Conservation (phyloP, 768 basidiomycete species). For the Boletus rex-veris region DNA sequence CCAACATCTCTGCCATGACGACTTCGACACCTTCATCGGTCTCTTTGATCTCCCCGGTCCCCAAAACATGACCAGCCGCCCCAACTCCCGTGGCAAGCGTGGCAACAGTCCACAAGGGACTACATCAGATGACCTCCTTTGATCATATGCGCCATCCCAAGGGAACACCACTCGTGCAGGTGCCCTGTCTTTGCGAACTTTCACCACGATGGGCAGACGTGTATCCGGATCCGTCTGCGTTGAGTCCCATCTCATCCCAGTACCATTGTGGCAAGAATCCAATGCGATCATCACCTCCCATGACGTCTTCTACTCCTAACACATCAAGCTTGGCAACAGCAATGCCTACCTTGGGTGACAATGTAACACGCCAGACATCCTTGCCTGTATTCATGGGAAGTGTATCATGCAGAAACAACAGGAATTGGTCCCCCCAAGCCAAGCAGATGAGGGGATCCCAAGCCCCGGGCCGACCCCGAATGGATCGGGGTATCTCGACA, state of each 20-base stretch:
- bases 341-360: slow-evolving; percentile 57
- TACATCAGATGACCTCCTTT: slow-evolving; percentile 19
- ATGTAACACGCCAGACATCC: slow-evolving; percentile 69
- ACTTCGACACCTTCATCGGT: no score
- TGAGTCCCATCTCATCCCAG: slow-evolving; percentile 34
- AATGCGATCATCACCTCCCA: slow-evolving; percentile 64
- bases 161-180: slow-evolving; percentile 7
- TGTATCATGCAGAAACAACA: slow-evolving; percentile 49
- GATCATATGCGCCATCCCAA: slow-evolving; percentile 24
- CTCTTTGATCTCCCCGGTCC: no score
- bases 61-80: no score
- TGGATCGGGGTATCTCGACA: slow-evolving; percentile 70
- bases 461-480: slow-evolving; percentile 66
- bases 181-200: not conserved
- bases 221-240: slow-evolving; percentile 1
- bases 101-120: slow-evolving; percentile 11
- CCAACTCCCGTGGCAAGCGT: slow-evolving; percentile 7
- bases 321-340: slow-evolving; percentile 46
- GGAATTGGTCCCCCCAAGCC: slow-evolving; percentile 64
- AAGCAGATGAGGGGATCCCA: slow-evolving; percentile 80
- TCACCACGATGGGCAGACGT: slow-evolving; percentile 8
- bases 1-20: no score
- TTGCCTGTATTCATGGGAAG: slow-evolving; percentile 24
- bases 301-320: slow-evolving; percentile 53
- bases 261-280: slow-evolving; percentile 82